A percentile compares a stretch with the other conserved stretches of the same genome.
Evolutionary conservation across 2,329 filamentous ascomycete species (phyloP).

Genomic region (Rhynchosporium agropyri): DNA sequence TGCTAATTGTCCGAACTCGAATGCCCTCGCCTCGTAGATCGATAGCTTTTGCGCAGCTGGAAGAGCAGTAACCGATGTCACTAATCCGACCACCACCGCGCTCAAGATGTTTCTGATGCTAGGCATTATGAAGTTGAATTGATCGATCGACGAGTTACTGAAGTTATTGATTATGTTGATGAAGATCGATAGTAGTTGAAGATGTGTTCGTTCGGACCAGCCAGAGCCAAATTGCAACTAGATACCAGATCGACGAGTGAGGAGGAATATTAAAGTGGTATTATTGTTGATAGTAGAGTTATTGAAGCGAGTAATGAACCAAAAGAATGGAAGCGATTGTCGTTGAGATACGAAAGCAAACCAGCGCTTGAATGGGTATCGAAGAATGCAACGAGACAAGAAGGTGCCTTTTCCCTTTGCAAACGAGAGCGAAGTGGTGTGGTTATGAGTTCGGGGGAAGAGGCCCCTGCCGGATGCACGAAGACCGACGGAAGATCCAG

Average conservation of each 20-base stretch:
- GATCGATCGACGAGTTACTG: conserved; percentile 7
- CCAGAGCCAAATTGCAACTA: conserved; percentile 38
- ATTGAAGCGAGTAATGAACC: conserved; percentile 19
- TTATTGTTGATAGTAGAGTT: conserved; percentile 21
- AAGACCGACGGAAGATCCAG: conserved; percentile 33
- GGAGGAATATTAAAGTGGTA: conserved; percentile 30
- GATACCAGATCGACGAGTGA: conserved; percentile 2
- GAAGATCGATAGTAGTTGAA: conserved; percentile 17
- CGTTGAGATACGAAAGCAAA: conserved; percentile 40
- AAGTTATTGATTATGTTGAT: conserved; percentile 12
- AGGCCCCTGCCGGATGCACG: conserved; percentile 27
- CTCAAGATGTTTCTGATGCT: conserved; percentile 39
- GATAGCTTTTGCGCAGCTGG: conserved; percentile 39
- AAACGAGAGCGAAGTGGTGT: conserved; percentile 27
- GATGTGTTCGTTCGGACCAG: conserved; percentile 39
- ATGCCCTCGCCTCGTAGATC: conserved; percentile 33
- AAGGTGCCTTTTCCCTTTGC: conserved; percentile 20
- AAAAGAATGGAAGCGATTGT: conserved; percentile 39
- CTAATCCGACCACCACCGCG: conserved; percentile 36
- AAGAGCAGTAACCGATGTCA: conserved; percentile 35
- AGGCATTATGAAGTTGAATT: conserved; percentile 36
- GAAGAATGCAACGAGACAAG: conserved; percentile 26
- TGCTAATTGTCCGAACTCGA: conserved; percentile 30
- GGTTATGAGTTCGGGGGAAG: conserved; percentile 27
- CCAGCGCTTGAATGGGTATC: conserved; percentile 40